A percentile compares a stretch with the other conserved stretches of the same genome.
These are phyloP conservation scores for Mortierella polycephala DNA, from an alignment of 371 early-diverging fungal species.

Conservation along the genomic window DNA sequence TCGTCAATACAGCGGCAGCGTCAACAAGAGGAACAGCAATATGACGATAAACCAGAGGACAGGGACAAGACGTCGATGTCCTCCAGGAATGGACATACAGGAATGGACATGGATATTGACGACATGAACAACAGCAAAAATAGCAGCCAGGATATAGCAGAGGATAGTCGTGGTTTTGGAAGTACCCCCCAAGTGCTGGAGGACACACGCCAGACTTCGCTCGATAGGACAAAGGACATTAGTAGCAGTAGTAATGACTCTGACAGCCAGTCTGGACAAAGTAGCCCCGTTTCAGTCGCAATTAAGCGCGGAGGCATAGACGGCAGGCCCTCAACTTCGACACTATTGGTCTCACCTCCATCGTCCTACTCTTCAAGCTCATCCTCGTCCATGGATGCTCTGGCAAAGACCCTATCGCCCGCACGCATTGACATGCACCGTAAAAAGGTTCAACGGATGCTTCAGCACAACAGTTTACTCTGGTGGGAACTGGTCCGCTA, in stretches of 20 bases:
- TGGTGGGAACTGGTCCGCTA: slow-evolving; percentile 54
- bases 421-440: slow-evolving; percentile 35
- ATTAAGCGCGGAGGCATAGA: too few species aligned
- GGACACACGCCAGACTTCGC: neutral
- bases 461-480: slow-evolving; percentile 47
- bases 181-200: neutral
- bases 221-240: too few species aligned
- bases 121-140: neutral
- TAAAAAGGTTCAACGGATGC: slow-evolving; percentile 40
- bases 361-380: slow-evolving; percentile 42
- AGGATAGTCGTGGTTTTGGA: too few species aligned
- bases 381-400: slow-evolving; percentile 30
- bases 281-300: neutral
- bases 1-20: neutral
- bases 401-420: slow-evolving; percentile 31
- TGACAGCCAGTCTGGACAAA: too few species aligned
- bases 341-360: slow-evolving; percentile 31
- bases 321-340: slow-evolving; percentile 4
- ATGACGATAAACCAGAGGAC: neutral
- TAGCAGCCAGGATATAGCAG: neutral
- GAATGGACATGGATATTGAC: slow-evolving; percentile 38
- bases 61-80: neutral
- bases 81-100: neutral
- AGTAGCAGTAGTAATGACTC: too few species aligned
- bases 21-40: neutral